Percentiles rank a stretch among this genome's conserved stretches.
Evolutionary conservation across 1,284 basidiomycete species (phyloP).

Genomic region (Apiotrichum laibachii): DNA sequence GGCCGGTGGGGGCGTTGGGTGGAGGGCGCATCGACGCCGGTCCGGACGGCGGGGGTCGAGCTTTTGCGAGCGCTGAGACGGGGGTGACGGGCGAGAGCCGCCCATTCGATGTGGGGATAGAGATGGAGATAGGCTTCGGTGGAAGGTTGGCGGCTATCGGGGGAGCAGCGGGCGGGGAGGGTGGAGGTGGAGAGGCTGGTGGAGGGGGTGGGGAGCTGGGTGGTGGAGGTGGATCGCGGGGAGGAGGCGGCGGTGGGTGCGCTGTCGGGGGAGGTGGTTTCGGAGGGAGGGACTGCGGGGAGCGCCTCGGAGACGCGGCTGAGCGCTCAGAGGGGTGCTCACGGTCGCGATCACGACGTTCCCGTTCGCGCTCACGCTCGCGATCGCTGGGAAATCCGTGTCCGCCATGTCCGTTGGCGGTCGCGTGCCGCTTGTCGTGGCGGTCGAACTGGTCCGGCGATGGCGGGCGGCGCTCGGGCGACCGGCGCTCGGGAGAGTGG

Average conservation of each 20-base stretch:
- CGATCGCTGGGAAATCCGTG: conserved; percentile 4
- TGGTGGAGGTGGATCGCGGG: conserved; percentile 17
- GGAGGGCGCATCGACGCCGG: neutral
- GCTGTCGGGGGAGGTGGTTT: neutral
- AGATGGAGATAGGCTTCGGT: conserved; percentile 4
- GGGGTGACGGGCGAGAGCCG: neutral
- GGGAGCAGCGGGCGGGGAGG: conserved; percentile 30
- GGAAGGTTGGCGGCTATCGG: conserved; percentile 12
- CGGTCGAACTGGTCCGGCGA: conserved; percentile 3
- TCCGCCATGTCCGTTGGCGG: neutral
- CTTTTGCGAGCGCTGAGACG: neutral
- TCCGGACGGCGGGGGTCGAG: neutral
- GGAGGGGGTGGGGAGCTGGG: conserved; percentile 25
- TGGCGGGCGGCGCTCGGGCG: neutral
- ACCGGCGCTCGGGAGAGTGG: no score
- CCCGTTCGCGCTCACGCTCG: conserved; percentile 4
- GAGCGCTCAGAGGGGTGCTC: neutral
- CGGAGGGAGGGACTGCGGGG: neutral
- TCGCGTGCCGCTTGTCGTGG: neutral
- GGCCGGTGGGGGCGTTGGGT: neutral
- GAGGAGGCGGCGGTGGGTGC: neutral
- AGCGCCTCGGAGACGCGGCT: no score
- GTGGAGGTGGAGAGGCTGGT: conserved; percentile 10
- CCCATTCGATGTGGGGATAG: neutral
- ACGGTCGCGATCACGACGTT: neutral